Conservation (phyloP, 2,329 filamentous ascomycete genomes). For the Xylariomycetidae sp. region DNA sequence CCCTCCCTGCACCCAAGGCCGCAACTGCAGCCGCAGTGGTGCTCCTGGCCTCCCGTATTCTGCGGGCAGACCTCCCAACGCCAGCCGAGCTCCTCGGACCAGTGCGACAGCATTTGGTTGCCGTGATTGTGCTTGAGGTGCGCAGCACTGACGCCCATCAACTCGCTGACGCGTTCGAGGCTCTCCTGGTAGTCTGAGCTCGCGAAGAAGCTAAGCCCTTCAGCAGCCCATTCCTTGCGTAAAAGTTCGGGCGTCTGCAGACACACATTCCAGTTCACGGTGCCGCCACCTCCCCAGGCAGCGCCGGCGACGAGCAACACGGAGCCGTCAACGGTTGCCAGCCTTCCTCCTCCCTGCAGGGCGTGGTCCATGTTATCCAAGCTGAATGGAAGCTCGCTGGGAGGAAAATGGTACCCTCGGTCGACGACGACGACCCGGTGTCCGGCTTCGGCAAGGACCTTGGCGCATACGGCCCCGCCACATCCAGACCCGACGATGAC, state of each 20-base stretch:
- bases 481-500: conserved; percentile 85
- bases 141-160: conserved; percentile 69
- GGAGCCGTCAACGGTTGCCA: conserved; percentile 51
- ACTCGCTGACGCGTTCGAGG: conserved; percentile 71
- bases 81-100: conserved; percentile 69
- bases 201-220: conserved; percentile 68
- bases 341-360: conserved; percentile 61
- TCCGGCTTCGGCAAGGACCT: conserved; percentile 68
- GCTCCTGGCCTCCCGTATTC: conserved; percentile 69
- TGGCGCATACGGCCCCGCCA: conserved; percentile 76
- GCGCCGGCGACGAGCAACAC: conserved; percentile 63
- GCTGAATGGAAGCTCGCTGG: conserved; percentile 70
- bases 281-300: conserved; percentile 81
- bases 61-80: conserved; percentile 66
- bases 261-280: conserved; percentile 75
- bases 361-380: conserved; percentile 49
- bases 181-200: conserved; percentile 70
- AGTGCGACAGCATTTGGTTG: conserved; percentile 71
- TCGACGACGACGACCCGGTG: conserved; percentile 70
- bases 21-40: conserved; percentile 67
- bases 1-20: conserved; percentile 58
- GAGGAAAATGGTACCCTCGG: conserved; percentile 72
- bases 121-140: conserved; percentile 67
- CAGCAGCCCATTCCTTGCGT: conserved; percentile 71
- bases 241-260: conserved; percentile 69